phyloP scores from a whole-genome alignment of 805 yeast genomes.

The Starmerella floricola region DNA sequence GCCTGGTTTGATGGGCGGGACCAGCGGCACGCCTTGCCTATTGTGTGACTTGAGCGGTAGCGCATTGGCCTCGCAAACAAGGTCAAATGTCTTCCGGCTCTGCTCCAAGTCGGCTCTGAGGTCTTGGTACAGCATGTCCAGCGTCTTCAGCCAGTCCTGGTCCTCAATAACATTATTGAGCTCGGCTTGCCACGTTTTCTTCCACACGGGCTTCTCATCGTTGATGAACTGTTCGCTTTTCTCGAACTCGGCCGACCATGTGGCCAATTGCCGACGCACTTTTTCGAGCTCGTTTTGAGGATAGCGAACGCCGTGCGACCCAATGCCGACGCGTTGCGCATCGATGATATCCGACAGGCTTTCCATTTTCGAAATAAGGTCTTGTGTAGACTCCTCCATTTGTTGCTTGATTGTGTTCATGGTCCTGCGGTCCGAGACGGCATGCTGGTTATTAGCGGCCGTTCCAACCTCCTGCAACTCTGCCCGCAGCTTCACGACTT shows the following conservation, averaged over 20 bases:
- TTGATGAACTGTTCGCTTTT: constrained; percentile 49
- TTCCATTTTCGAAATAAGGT: constrained; percentile 65
- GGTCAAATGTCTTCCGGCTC: constrained; percentile 67
- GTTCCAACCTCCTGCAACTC: constrained; percentile 43
- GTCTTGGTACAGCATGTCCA: constrained; percentile 73
- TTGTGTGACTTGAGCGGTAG: constrained; percentile 1
- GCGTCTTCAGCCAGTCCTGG: constrained; percentile 81
- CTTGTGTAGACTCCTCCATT: constrained; percentile 66
- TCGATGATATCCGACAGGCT: constrained; percentile 88
- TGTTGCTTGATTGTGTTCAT: constrained; percentile 65
- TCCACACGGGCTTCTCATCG: constrained; percentile 74
- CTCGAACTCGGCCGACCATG: constrained; percentile 42
- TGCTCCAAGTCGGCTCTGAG: constrained; percentile 67
- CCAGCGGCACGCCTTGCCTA: constrained; percentile 30
- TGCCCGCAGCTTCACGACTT: constrained; percentile 35
- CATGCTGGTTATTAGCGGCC: constrained; percentile 10
- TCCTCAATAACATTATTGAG: constrained; percentile 84
- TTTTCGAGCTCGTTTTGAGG: constrained; percentile 56
- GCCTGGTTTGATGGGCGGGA: constrained; percentile 25
- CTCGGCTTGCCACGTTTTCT: constrained; percentile 82
- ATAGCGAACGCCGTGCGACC: constrained; percentile 78
- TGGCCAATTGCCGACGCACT: constrained; percentile 51
- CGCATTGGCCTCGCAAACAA: constrained; percentile 36
- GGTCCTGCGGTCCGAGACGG: constrained; percentile 35
- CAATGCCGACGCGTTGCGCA: constrained; percentile 78